phyloP scores from a whole-genome alignment of 306 rosid genomes.

The Trifolium repens region DNA sequence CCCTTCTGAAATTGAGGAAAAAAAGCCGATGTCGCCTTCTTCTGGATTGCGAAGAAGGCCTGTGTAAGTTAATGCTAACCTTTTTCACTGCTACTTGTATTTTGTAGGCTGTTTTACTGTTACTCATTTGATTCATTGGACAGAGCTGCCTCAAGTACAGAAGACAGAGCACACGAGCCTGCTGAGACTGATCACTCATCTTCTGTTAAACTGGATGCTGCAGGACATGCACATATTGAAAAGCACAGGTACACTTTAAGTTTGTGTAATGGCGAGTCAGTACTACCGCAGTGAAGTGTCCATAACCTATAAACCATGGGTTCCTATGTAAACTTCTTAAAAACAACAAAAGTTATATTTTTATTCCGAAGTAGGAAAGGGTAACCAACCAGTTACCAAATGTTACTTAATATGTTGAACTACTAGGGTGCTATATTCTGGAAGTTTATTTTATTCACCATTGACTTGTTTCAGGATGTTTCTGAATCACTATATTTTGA shows the following conservation, averaged over 20 bases:
- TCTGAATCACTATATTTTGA: slow-evolving; percentile 21
- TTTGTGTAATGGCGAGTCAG: slow-evolving; percentile 29
- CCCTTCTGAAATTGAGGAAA: slow-evolving; percentile 54
- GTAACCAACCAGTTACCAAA: background rate
- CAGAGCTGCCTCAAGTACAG: slow-evolving; percentile 59
- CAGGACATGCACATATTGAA: slow-evolving; percentile 71
- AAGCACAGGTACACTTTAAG: slow-evolving; percentile 70
- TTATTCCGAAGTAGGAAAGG: background rate
- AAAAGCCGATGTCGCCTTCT: slow-evolving; percentile 50
- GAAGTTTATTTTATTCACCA: slow-evolving; percentile 22
- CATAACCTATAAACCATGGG: slow-evolving; percentile 8
- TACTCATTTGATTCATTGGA: slow-evolving; percentile 43
- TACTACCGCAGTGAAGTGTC: slow-evolving; percentile 22
- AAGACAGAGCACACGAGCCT: slow-evolving; percentile 59
- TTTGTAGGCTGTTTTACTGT: slow-evolving; percentile 38
- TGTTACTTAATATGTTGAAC: slow-evolving; percentile 12
- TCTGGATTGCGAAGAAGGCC: slow-evolving; percentile 81
- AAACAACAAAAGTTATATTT: slow-evolving; percentile 15
- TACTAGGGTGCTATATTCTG: background rate
- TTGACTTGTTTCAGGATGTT: slow-evolving; percentile 9
- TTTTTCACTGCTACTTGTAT: slow-evolving; percentile 20
- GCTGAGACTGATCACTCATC: slow-evolving; percentile 51
- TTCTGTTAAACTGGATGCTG: slow-evolving; percentile 78
- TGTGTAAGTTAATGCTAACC: slow-evolving; percentile 55
- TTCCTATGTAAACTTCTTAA: slow-evolving; percentile 10